Percentiles rank a stretch among this genome's conserved stretches.
Evolutionary conservation across 306 rosid species (phyloP).

Genomic region (Quillaja saponaria): DNA sequence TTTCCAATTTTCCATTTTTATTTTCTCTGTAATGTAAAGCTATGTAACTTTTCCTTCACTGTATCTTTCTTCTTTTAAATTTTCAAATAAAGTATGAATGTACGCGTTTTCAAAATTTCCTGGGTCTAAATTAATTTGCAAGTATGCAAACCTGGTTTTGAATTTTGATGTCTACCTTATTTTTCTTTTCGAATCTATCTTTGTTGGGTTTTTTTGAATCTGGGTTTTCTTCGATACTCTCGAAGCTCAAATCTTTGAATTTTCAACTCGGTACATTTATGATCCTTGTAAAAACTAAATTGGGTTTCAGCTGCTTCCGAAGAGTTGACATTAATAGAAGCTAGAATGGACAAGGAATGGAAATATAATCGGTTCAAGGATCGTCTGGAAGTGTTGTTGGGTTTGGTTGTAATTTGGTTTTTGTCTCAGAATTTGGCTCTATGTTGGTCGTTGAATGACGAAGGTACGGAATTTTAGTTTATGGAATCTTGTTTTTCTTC

Average conservation of each 20-base stretch:
- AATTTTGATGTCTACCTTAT: too few relatives aligned
- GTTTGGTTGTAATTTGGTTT: conserved; percentile 37
- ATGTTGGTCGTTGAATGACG: conserved; percentile 73
- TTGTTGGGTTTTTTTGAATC: neutral
- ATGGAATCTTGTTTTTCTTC: conserved; percentile 9
- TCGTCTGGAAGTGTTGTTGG: conserved; percentile 24
- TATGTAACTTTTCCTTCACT: neutral
- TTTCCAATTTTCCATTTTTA: neutral
- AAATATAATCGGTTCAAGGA: conserved; percentile 22
- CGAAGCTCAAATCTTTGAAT: conserved; percentile 7
- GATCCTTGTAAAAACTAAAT: conserved; percentile 19
- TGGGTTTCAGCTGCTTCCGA: conserved; percentile 24
- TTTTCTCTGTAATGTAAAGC: neutral
- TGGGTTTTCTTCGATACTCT: conserved; percentile 5
- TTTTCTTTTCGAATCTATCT: conserved; percentile 11
- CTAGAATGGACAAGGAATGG: too few relatives aligned
- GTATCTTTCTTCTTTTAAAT: neutral
- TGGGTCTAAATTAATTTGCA: conserved; percentile 35
- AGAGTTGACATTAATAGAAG: conserved; percentile 10
- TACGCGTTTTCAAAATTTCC: conserved; percentile 59
- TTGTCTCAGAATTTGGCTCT: conserved; percentile 50
- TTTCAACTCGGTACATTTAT: conserved; percentile 26
- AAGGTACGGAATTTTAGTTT: conserved; percentile 50
- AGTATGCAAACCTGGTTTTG: conserved; percentile 35
- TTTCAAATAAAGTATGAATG: conserved; percentile 11